These are phyloP conservation scores for Quillaja saponaria DNA, from an alignment of 306 rosid species.

Conservation along the genomic window DNA sequence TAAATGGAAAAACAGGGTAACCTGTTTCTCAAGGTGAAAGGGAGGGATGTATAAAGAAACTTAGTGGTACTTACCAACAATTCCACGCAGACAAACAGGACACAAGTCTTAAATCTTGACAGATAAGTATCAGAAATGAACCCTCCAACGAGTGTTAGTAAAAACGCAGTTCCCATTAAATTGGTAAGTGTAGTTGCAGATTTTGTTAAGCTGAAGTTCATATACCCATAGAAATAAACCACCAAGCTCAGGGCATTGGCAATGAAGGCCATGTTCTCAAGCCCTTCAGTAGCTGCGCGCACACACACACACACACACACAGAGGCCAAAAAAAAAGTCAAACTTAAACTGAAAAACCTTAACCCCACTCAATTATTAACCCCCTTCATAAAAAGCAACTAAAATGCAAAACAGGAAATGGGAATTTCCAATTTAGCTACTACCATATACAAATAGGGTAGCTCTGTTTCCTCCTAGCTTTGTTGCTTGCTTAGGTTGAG, in stretches of 20 bases:
- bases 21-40: no score
- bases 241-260: slow-evolving; percentile 62
- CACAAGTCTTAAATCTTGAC: slow-evolving; percentile 70
- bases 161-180: slow-evolving; percentile 70
- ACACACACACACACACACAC: no score
- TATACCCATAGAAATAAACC: slow-evolving; percentile 68
- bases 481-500: slow-evolving; percentile 34
- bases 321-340: no score
- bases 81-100: slow-evolving; percentile 56
- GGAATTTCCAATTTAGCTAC: no score
- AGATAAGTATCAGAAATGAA: slow-evolving; percentile 68
- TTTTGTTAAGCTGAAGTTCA: slow-evolving; percentile 70
- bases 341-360: slow-evolving; percentile 12
- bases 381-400: slow-evolving; percentile 1
- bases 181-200: slow-evolving; percentile 80
- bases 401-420: background rate
- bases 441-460: slow-evolving; percentile 64
- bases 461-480: slow-evolving; percentile 67
- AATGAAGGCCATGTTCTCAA: slow-evolving; percentile 79
- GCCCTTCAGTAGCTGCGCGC: slow-evolving; percentile 67
- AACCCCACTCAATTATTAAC: no score
- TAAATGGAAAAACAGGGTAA: no score
- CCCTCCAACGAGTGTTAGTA: slow-evolving; percentile 70
- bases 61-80: slow-evolving; percentile 44
- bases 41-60: no score